Percentiles rank a stretch among this genome's conserved stretches.
phyloP scores from a whole-genome alignment of 768 basidiomycete genomes.

The Boletales sp. region DNA sequence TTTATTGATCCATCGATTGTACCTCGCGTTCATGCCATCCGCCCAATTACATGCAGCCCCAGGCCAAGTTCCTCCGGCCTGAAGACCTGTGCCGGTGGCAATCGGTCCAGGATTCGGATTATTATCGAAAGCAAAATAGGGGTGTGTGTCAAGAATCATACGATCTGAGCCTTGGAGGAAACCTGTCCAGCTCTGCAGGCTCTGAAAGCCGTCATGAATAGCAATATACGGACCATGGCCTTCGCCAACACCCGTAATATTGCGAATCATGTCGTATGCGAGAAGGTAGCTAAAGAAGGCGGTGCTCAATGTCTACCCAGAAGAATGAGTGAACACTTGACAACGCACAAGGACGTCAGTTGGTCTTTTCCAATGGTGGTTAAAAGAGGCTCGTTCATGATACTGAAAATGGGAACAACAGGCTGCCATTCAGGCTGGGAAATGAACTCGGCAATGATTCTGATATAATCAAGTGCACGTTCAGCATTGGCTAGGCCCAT shows the following conservation, averaged over 20 bases:
- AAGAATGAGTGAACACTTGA: not conserved
- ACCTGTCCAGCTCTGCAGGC: slow-evolving; percentile 41
- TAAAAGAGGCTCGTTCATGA: slow-evolving; percentile 60
- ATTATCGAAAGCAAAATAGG: slow-evolving; percentile 61
- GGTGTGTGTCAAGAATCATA: slow-evolving; percentile 61
- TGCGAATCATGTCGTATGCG: slow-evolving; percentile 61
- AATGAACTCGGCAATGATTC: slow-evolving; percentile 77
- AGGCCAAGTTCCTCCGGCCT: slow-evolving; percentile 46
- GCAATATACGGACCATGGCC: slow-evolving; percentile 56
- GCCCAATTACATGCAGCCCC: slow-evolving; percentile 60
- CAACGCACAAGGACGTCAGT: slow-evolving; percentile 58
- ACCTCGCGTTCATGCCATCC: slow-evolving; percentile 43
- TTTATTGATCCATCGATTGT: slow-evolving; percentile 11
- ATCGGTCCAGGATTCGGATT: slow-evolving; percentile 32
- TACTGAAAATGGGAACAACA: slow-evolving; percentile 58
- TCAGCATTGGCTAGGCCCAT: slow-evolving; percentile 90
- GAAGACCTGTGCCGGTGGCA: slow-evolving; percentile 28
- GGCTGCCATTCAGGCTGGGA: slow-evolving; percentile 67
- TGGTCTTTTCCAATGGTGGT: slow-evolving; percentile 49
- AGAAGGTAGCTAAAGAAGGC: slow-evolving; percentile 46
- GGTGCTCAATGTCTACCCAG: not conserved
- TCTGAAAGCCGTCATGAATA: slow-evolving; percentile 63
- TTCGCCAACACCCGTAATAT: slow-evolving; percentile 68
- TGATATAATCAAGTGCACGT: slow-evolving; percentile 71
- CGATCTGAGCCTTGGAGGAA: slow-evolving; percentile 60